A percentile compares a stretch with the other conserved stretches of the same genome.
Conservation (phyloP, 2,329 filamentous ascomycete genomes). For the Escovopsis sp. region DNA sequence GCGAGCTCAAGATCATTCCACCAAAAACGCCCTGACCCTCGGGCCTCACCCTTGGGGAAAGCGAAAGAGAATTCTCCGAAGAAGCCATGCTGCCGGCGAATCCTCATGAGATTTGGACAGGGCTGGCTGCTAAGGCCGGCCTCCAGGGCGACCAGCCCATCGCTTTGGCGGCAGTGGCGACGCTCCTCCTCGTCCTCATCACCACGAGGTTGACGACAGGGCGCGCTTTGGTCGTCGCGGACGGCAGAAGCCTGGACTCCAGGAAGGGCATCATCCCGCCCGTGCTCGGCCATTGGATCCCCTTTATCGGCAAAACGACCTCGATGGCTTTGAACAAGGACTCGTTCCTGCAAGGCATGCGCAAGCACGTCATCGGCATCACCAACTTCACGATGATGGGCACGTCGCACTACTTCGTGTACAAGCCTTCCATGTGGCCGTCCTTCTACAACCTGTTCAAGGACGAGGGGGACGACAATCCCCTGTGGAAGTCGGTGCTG, state of each 20-base stretch:
- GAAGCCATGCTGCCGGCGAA: too few species aligned
- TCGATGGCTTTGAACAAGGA: conserved; percentile 15
- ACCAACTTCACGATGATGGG: conserved; percentile 21
- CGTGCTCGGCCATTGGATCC: conserved; percentile 17
- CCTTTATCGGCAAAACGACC: conserved; percentile 20
- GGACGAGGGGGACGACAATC: conserved; percentile 12
- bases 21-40: too few species aligned
- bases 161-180: conserved; percentile 9
- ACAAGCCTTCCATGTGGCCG: conserved; percentile 15
- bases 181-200: conserved; percentile 12
- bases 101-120: conserved; percentile 1
- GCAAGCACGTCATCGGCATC: conserved; percentile 18
- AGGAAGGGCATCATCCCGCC: conserved; percentile 4
- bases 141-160: conserved; percentile 11
- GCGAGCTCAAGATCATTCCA: too few species aligned
- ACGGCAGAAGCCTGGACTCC: neutral
- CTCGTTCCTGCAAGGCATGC: conserved; percentile 16
- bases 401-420: conserved; percentile 18
- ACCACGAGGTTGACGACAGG: conserved; percentile 11
- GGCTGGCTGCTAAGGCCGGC: neutral
- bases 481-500: conserved; percentile 13
- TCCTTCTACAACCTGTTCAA: conserved; percentile 16
- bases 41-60: neutral
- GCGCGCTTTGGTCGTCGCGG: neutral
- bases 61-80: too few species aligned